phyloP scores from a whole-genome alignment of 441 rosid genomes.

The Gossypium davidsonii region DNA sequence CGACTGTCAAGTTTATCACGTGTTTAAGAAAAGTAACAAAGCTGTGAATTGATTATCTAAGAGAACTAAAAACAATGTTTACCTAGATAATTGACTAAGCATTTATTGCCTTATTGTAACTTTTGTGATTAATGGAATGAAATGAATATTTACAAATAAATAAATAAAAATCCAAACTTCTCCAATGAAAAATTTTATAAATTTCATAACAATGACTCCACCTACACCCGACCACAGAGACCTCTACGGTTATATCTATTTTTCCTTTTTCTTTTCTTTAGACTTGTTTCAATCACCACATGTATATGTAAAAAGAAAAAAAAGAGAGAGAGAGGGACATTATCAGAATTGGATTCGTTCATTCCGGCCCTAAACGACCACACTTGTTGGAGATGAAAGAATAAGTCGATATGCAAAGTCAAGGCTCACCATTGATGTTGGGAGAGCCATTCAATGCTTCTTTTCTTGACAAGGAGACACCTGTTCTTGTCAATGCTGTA shows the following conservation, averaged over 20 bases:
- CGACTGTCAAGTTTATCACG: no score
- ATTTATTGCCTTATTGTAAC: no score
- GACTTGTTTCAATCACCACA: neutral
- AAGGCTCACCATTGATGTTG: neutral
- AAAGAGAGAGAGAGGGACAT: neutral
- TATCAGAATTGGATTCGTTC: conserved; percentile 16
- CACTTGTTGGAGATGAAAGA: neutral
- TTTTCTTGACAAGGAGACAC: neutral
- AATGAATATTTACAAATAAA: no score
- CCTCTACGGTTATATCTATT: neutral
- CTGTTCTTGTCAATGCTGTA: neutral
- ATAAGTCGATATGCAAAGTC: neutral
- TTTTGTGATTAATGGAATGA: no score
- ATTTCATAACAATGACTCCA: no score
- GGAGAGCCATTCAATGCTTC: neutral
- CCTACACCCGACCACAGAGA: neutral
- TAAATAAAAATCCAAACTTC: no score
- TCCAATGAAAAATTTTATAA: no score
- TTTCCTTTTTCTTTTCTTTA: neutral
- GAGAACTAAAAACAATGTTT: no score
- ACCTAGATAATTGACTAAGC: no score
- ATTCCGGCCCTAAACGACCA: neutral
- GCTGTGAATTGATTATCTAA: no score
- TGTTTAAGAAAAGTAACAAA: no score
- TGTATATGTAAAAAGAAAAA: neutral